Base-by-base conservation (phyloP, 2,329 filamentous ascomycete species). In the Aspergillus brasiliensis region DNA sequence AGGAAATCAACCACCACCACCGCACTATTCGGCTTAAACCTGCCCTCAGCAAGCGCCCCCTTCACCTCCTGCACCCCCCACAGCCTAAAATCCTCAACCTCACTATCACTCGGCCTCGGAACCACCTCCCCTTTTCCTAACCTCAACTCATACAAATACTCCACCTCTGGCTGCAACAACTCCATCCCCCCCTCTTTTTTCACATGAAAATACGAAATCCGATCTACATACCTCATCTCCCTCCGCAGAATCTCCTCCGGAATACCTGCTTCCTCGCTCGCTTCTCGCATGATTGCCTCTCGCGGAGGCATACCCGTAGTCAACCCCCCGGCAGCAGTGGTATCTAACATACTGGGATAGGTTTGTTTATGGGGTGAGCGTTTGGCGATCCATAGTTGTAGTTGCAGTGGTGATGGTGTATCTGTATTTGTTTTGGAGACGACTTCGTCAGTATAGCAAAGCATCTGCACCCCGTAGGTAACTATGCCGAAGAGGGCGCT, bases 401-500 rank as follows among this genome's bases (percentile, higher is more conserved):
- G 37, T 1, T n/a, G n/a, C n/a, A n/a, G n/a, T n/a, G n/a, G 31
- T 34, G 31, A 13, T 15, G 1, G 46, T 60, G 13, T 61, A 21
- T 19, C 25, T 55, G 17, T 59, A 56, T 3, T 48, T n/a, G n/a
- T n/a, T n/a, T n/a, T n/a, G n/a, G n/a, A n/a, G n/a, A n/a, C n/a
- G n/a, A n/a, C n/a, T n/a, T n/a, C n/a, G n/a, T n/a, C 28, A 2
- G 73, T 72, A 58, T 74, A 81, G 1, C 72, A 77, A 0, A 71
- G 73, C 59, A 80, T 56, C 57, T 82, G 80, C 10, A 80, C 75
- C 5, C 79, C 78, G 53, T 76, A 78, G 2, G 74, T 79, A 3
- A 81, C 71, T 6, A 81, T 74, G 2, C 80, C 65, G 15, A 81
- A 76, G 10, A 80, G 65, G 23, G 78, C 74, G 51, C 71, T 75